Percentiles rank a stretch among this genome's conserved stretches.
These are phyloP conservation scores for Maudiozyma pseudohumilis DNA, from an alignment of 805 yeast species.

Conservation along the genomic window DNA sequence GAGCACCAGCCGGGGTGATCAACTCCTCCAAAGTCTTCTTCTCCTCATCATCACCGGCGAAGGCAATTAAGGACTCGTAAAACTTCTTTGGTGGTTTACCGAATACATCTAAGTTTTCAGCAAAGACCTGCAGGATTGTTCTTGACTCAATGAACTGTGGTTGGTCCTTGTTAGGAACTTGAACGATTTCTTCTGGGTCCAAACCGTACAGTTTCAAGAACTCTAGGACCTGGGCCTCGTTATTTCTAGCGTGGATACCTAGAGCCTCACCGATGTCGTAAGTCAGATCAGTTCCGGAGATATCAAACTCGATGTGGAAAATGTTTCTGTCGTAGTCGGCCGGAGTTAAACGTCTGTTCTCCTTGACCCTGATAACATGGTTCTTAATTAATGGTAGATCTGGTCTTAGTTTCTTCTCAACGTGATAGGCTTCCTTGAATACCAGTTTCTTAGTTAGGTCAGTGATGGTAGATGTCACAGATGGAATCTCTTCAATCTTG, in stretches of 20 bases:
- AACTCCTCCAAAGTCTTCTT: conserved; percentile 50
- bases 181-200: conserved; percentile 56
- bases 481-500: conserved; percentile 24
- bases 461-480: not conserved
- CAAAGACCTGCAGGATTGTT: conserved; percentile 71
- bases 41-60: conserved; percentile 61
- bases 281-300: conserved; percentile 78
- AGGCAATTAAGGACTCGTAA: conserved; percentile 71
- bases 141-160: conserved; percentile 51
- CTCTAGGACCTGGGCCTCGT: conserved; percentile 48
- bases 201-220: conserved; percentile 68
- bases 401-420: conserved; percentile 62
- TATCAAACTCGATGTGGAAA: conserved; percentile 92
- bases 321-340: conserved; percentile 82
- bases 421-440: conserved; percentile 70
- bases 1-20: conserved; percentile 74
- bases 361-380: conserved; percentile 81
- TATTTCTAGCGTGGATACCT: conserved; percentile 88
- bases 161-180: conserved; percentile 61
- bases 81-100: conserved; percentile 96
- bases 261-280: conserved; percentile 95
- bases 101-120: conserved; percentile 75
- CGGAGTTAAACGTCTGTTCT: conserved; percentile 88
- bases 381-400: conserved; percentile 70
- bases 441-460: conserved; percentile 55